Percentiles rank a stretch among this genome's conserved stretches.
phyloP scores from a whole-genome alignment of 139 green algal species.

The Nannochloris sp. region DNA sequence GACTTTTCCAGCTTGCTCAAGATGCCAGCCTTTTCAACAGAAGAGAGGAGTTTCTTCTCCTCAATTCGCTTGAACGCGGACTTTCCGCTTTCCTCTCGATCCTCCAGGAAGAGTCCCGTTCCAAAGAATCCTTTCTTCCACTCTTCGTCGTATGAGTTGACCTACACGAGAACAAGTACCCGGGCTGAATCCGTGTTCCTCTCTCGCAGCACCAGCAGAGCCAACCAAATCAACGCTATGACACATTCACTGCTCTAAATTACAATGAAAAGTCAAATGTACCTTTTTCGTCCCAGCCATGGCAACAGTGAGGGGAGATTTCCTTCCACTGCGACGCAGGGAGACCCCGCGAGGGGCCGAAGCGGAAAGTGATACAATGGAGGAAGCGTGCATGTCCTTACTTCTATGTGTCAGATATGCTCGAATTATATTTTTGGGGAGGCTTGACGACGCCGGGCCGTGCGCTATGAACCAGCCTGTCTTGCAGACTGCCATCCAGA shows the following conservation, averaged over 20 bases:
- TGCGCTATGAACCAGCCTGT: no score
- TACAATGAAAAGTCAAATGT: background rate
- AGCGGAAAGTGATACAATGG: background rate
- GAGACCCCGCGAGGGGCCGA: background rate
- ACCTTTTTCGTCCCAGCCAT: conserved; percentile 15
- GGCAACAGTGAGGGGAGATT: background rate
- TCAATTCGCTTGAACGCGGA: conserved; percentile 50
- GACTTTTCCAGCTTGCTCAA: conserved; percentile 47
- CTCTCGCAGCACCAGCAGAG: background rate
- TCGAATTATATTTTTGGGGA: no score
- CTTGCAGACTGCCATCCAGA: no score
- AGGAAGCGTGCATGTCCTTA: background rate
- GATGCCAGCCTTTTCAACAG: conserved; percentile 67
- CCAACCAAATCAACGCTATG: no score
- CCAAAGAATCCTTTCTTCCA: conserved; percentile 35
- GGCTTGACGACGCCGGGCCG: no score
- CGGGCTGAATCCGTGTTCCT: background rate
- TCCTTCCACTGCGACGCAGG: background rate
- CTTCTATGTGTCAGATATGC: no score
- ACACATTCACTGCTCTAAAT: no score
- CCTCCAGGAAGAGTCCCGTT: conserved; percentile 35
- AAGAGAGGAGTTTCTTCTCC: conserved; percentile 69
- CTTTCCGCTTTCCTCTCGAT: conserved; percentile 19
- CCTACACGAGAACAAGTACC: conserved; percentile 3
- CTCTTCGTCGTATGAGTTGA: conserved; percentile 23